Percentiles rank a stretch among this genome's conserved stretches.
phyloP scores from a whole-genome alignment of 371 early-diverging fungal genomes.

The Choanephora cucurbitarum region DNA sequence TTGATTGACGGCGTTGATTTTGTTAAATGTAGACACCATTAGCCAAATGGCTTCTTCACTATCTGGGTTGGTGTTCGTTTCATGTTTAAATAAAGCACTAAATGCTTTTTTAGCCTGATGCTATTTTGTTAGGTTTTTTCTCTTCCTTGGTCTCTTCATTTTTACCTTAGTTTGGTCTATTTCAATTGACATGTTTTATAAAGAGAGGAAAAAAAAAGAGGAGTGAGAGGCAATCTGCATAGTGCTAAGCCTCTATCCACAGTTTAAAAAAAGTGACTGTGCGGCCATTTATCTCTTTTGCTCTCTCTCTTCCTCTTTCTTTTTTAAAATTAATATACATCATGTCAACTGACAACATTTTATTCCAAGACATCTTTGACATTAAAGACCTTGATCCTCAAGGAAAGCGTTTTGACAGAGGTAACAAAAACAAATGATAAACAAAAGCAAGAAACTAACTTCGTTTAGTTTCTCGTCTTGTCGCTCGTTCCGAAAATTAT shows the following conservation, averaged over 20 bases:
- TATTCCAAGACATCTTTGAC: slow-evolving; percentile 88
- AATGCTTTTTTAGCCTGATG: slow-evolving; percentile 38
- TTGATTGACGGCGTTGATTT: slow-evolving; percentile 20
- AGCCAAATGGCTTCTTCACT: slow-evolving; percentile 38
- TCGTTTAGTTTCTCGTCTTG: slow-evolving; percentile 81
- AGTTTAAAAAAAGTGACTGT: background rate
- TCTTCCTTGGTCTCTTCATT: no score
- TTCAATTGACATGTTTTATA: slow-evolving; percentile 8
- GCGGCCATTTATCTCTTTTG: slow-evolving; percentile 2
- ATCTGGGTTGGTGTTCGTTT: slow-evolving; percentile 14
- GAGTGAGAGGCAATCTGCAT: no score
- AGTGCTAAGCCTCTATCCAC: slow-evolving; percentile 18
- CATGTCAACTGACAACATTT: slow-evolving; percentile 71
- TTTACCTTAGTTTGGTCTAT: slow-evolving; percentile 27
- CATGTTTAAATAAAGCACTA: slow-evolving; percentile 38
- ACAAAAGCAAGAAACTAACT: background rate
- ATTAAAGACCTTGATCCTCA: slow-evolving; percentile 87
- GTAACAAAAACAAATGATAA: slow-evolving; percentile 41
- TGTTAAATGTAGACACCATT: slow-evolving; percentile 34
- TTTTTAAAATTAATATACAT: slow-evolving; percentile 4
- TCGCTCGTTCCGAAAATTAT: slow-evolving; percentile 83
- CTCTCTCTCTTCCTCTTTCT: slow-evolving; percentile 3
- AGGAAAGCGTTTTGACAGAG: slow-evolving; percentile 93
- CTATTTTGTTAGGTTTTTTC: background rate
- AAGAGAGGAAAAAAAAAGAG: slow-evolving; percentile 4